Evolutionary conservation across 768 basidiomycete species (phyloP), one percentile per base, ranked within the genome.

Genomic region (Hydnum rufescens): DNA sequence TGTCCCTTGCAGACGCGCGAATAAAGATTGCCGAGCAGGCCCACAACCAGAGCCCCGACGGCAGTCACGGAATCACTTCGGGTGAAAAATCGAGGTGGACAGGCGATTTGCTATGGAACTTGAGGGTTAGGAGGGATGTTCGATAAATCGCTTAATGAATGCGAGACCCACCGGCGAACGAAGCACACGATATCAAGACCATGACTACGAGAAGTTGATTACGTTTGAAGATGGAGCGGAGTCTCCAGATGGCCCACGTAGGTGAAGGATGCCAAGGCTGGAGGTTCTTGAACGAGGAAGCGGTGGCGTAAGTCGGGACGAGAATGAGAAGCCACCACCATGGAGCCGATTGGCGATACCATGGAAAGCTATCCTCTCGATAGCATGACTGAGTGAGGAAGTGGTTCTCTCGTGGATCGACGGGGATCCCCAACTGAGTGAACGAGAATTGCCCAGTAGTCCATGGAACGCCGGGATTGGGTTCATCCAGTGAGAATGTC

Each of bases 331-430:
- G 68, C 6, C 79, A 76, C 82, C 83, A 88, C 57, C 70, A 68
- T 1, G 88, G 88, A 65, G 85, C 83, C 2, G 78, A 74, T 58
- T 79, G 82, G n/a, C 81, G 74, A 62, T 74, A 87, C 86, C 87
- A 90, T 22, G 77, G 68, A 64, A 74, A 76, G 28, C 61, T 62
- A 4, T 70, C 60, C 4, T 77, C 76, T 5, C 88, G 77, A 57
- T 76, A 82, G 62, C 88, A 92, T 30, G 81, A 81, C 5, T 71
- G 13, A 16, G 44, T 28, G 26, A 47, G 13, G 44, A 47, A 47
- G 26, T 47, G 44, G 26, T 47, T 47, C 8, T 13, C 8, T 16
- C 13, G 8, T 13, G 26, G 13, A 47, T 16, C 26, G 26, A 47
- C 13, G 13, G 8, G 44, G 8, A 28, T 26, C 16, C 16, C 13